These are phyloP conservation scores for Darksidea phi DNA, from an alignment of 495 filamentous ascomycete genomes.

Conservation along the genomic window DNA sequence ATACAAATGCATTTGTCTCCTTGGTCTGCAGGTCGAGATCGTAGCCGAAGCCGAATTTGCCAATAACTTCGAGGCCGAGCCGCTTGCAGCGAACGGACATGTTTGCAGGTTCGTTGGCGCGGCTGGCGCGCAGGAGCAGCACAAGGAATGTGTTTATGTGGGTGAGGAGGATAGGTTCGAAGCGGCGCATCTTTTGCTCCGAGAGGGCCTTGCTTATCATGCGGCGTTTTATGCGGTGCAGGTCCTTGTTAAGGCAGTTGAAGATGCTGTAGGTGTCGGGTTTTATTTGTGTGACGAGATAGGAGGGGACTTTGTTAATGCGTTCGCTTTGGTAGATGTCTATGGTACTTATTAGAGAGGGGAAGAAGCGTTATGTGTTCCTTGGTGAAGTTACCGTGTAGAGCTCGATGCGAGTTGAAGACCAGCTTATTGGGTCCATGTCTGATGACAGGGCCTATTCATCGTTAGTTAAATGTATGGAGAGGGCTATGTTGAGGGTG, in stretches of 20 bases:
- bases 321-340: conserved; percentile 14
- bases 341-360: too few relatives aligned
- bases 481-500: too few relatives aligned
- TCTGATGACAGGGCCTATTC: too few relatives aligned
- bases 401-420: too few relatives aligned
- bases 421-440: too few relatives aligned
- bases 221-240: conserved; percentile 3
- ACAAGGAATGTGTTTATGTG: conserved; percentile 3
- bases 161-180: conserved; percentile 6
- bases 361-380: too few relatives aligned
- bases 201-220: conserved; percentile 5
- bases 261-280: not conserved
- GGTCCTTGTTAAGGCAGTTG: not conserved
- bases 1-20: not conserved
- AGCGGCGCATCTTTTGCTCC: conserved; percentile 3
- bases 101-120: not conserved
- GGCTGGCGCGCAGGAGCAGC: not conserved
- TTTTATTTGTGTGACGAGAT: not conserved
- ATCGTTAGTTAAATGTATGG: too few relatives aligned
- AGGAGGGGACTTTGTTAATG: not conserved
- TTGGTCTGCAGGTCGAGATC: not conserved
- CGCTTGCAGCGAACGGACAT: conserved; percentile 2
- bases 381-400: too few relatives aligned
- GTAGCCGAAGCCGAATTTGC: conserved; percentile 3
- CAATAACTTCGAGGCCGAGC: conserved; percentile 2